A percentile compares a stretch with the other conserved stretches of the same genome.
Conservation (phyloP, 2,329 filamentous ascomycete species). For the Fusarium avenaceum region DNA sequence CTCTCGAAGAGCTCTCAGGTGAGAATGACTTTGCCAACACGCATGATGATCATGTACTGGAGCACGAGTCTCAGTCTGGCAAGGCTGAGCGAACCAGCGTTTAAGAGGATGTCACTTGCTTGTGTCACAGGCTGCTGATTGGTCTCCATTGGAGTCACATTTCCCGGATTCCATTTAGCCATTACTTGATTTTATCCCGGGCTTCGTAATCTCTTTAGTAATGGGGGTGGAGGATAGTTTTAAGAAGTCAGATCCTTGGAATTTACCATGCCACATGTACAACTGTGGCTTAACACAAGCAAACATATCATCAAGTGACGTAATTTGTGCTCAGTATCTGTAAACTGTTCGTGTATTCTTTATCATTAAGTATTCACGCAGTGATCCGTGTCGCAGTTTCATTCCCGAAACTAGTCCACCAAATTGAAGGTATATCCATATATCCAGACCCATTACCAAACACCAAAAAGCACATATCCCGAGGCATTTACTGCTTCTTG, state of each 20-base stretch:
- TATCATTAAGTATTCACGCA: slow-evolving; percentile 21
- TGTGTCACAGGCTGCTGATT: not conserved
- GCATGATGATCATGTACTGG: slow-evolving; percentile 11
- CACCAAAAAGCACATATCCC: slow-evolving; percentile 5
- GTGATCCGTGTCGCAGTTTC: not conserved
- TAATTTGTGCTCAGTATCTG: not conserved
- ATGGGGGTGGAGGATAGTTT: too few relatives aligned
- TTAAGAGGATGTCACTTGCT: slow-evolving; percentile 22
- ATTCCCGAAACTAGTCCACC: not conserved
- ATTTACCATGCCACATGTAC: too few relatives aligned
- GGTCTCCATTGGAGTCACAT: not conserved
- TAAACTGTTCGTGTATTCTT: not conserved
- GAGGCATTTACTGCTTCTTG: slow-evolving; percentile 43
- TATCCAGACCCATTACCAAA: slow-evolving; percentile 10
- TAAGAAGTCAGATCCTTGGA: too few relatives aligned
- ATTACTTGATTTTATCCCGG: slow-evolving; percentile 10
- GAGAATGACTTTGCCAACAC: slow-evolving; percentile 52
- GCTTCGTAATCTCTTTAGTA: too few relatives aligned
- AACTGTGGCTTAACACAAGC: too few relatives aligned
- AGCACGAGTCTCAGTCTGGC: slow-evolving; percentile 26
- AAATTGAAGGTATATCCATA: slow-evolving; percentile 13
- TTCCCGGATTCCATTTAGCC: not conserved
- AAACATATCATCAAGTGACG: too few relatives aligned
- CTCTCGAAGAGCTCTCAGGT: slow-evolving; percentile 72
- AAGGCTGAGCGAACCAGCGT: slow-evolving; percentile 38